These are phyloP conservation scores for Nidula microcarpa DNA, from an alignment of 768 basidiomycete genomes.

Conservation along the genomic window DNA sequence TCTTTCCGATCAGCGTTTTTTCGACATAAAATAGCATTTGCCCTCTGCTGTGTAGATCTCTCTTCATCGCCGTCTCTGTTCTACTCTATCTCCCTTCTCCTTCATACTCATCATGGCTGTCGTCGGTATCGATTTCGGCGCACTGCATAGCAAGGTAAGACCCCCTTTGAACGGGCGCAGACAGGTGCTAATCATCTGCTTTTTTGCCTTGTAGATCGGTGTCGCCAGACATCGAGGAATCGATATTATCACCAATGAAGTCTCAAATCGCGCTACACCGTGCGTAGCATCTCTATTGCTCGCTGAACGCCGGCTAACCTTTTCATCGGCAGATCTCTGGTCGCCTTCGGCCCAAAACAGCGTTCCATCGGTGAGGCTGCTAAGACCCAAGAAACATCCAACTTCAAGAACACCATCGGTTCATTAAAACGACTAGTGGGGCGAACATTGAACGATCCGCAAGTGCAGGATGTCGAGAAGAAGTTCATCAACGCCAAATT, in stretches of 20 bases:
- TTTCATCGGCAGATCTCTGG: slow-evolving; percentile 64
- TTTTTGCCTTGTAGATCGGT: slow-evolving; percentile 63
- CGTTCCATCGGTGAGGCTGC: slow-evolving; percentile 91
- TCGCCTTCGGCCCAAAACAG: slow-evolving; percentile 91
- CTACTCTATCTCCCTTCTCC: slow-evolving; percentile 9
- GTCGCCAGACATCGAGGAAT: slow-evolving; percentile 95
- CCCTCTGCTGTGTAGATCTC: slow-evolving; percentile 4
- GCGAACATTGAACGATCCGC: slow-evolving; percentile 73
- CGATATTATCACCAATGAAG: slow-evolving; percentile 98
- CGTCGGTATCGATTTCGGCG: slow-evolving; percentile 93
- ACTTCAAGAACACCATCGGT: slow-evolving; percentile 97
- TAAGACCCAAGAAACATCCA: slow-evolving; percentile 96
- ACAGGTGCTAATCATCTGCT: slow-evolving; percentile 4
- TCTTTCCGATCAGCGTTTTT: neutral
- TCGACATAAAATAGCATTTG: slow-evolving; percentile 4
- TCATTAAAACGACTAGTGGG: slow-evolving; percentile 89
- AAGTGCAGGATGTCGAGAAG: slow-evolving; percentile 81
- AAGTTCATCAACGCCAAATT: slow-evolving; percentile 88
- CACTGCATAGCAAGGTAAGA: slow-evolving; percentile 83
- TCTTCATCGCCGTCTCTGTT: slow-evolving; percentile 10
- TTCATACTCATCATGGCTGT: slow-evolving; percentile 66
- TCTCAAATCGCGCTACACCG: slow-evolving; percentile 96
- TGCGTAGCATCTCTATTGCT: slow-evolving; percentile 37
- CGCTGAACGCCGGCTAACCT: neutral
- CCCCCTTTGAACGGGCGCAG: slow-evolving; percentile 7